Conservation (phyloP, 2,329 filamentous ascomycete genomes). For the Emericellopsis cladophorae region DNA sequence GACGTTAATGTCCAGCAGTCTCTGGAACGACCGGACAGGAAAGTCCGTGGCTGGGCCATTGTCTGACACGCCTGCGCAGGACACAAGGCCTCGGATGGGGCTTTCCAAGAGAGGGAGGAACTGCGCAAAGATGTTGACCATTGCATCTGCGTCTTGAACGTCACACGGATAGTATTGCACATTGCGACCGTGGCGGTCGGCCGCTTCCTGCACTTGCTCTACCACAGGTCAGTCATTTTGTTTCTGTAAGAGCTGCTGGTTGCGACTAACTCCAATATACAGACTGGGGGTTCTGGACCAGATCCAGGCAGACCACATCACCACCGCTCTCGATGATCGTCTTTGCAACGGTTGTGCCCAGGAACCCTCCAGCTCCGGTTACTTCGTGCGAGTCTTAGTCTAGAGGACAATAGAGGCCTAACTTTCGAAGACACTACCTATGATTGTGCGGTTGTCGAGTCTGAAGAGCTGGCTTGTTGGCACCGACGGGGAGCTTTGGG, state of each 20-base stretch:
- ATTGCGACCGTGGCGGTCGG: conserved; percentile 3
- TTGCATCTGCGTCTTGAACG: conserved; percentile 7
- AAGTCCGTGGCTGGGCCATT: conserved; percentile 13
- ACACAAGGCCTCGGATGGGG: conserved; percentile 16
- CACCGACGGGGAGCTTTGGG: not conserved
- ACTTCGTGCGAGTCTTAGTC: not conserved
- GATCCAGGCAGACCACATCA: conserved; percentile 17
- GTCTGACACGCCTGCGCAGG: conserved; percentile 17
- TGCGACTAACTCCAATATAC: conserved; percentile 8
- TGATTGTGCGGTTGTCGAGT: not conserved
- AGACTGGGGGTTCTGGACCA: conserved; percentile 5
- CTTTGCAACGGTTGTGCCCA: not conserved
- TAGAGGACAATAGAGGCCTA: not conserved
- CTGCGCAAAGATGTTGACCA: conserved; percentile 7
- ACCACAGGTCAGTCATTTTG: not conserved
- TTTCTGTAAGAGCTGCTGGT: not conserved
- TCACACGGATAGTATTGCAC: conserved; percentile 11
- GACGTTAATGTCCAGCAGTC: conserved; percentile 1
- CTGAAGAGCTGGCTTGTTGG: not conserved
- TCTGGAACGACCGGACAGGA: conserved; percentile 6
- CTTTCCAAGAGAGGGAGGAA: conserved; percentile 8
- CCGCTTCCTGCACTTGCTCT: not conserved
- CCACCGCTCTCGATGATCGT: conserved; percentile 16
- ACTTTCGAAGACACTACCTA: not conserved
- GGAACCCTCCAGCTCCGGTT: conserved; percentile 1